These are phyloP conservation scores for Bretschneidera sinensis DNA, from an alignment of 345 rosid genomes.

Conservation along the genomic window DNA sequence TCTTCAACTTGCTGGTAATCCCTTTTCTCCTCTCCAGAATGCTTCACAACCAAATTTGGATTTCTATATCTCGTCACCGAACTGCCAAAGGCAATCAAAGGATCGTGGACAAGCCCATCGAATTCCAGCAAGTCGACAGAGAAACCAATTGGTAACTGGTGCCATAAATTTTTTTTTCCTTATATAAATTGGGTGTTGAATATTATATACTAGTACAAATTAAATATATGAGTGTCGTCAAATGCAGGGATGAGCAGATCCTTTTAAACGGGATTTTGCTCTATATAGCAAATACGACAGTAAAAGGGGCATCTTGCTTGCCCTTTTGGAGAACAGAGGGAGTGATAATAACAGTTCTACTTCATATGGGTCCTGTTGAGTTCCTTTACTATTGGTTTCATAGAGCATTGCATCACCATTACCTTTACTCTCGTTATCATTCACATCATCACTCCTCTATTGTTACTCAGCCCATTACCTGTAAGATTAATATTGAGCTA, in stretches of 20 bases:
- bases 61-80: constrained; percentile 35
- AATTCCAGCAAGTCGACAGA: constrained; percentile 61
- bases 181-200: too few species aligned
- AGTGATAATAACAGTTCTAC: constrained; percentile 22
- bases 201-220: background rate
- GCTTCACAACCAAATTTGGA: constrained; percentile 55
- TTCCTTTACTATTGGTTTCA: constrained; percentile 77
- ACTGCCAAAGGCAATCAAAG: constrained; percentile 47
- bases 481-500: too few species aligned
- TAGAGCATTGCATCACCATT: constrained; percentile 69
- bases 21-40: constrained; percentile 30
- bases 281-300: constrained; percentile 15
- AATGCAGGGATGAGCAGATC: constrained; percentile 49
- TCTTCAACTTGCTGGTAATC: constrained; percentile 20
- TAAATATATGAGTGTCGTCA: background rate
- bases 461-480: constrained; percentile 61
- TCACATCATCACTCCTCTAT: constrained; percentile 82
- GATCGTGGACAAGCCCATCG: constrained; percentile 49
- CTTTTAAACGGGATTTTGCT: constrained; percentile 24
- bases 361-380: constrained; percentile 67
- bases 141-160: constrained; percentile 39
- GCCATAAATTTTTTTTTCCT: background rate
- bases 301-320: constrained; percentile 19
- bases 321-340: constrained; percentile 64
- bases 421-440: constrained; percentile 69